A percentile compares a stretch with the other conserved stretches of the same genome.
phyloP scores from a whole-genome alignment of 805 yeast genomes.

The Cyberlindnera sargentensis region DNA sequence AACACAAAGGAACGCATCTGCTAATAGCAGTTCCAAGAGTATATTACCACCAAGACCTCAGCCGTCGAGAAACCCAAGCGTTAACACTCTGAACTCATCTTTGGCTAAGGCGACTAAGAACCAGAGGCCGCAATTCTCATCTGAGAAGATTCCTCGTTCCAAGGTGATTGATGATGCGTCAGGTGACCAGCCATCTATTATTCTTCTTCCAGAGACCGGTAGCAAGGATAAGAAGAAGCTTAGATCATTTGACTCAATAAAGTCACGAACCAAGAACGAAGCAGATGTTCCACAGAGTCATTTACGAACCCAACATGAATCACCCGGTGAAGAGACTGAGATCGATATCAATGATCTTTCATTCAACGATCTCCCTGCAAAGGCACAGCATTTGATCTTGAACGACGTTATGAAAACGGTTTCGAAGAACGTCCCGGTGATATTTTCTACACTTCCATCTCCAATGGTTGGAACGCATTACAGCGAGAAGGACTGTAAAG shows the following conservation, averaged over 20 bases:
- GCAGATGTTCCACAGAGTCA: not conserved
- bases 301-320: too few relatives aligned
- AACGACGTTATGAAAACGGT: constrained; percentile 73
- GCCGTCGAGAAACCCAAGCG: not conserved
- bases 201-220: constrained; percentile 44
- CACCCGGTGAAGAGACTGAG: constrained; percentile 1
- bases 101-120: constrained; percentile 18
- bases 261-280: not conserved
- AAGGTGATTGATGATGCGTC: constrained; percentile 60
- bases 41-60: not conserved
- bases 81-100: not conserved
- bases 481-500: constrained; percentile 58
- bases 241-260: not conserved
- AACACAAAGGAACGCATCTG: not conserved
- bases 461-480: constrained; percentile 80
- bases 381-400: constrained; percentile 81
- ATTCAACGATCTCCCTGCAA: constrained; percentile 85
- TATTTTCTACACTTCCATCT: constrained; percentile 86
- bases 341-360: constrained; percentile 35
- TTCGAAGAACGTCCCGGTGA: constrained; percentile 61
- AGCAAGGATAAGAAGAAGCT: constrained; percentile 9
- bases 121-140: constrained; percentile 55
- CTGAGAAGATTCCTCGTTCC: constrained; percentile 66
- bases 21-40: not conserved
- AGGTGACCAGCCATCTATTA: constrained; percentile 59